Base-by-base conservation (phyloP, 306 rosid species). In the Quercus variabilis region DNA sequence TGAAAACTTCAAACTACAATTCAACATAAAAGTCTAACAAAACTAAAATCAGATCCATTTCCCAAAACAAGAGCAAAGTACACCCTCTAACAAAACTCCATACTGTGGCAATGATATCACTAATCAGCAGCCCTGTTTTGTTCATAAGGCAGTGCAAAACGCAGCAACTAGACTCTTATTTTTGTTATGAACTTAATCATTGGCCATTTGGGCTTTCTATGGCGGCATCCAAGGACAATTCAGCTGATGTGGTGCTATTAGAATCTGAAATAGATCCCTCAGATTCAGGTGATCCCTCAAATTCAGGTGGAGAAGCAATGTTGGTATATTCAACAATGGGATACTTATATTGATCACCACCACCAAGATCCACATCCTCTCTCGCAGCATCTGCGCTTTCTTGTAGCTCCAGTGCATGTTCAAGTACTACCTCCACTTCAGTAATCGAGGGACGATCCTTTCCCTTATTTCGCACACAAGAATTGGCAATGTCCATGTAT, bases 91-190 rank as follows among this genome's bases (percentile, higher is more conserved):
- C 9, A 55, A 64, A 83, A 49, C 6, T 38, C 19, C 75, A 52
- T 87, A 91, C 94, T 85, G 88, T 79, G 78, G 76, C 64, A 1
- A 93, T 91, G 55, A 94, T 18, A 73, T 92, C 97, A 11, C 93
- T 91, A 74, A 90, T 94, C 6, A 83, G 84, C 80, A 90, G 82
- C 51, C 79, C 80, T 31, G 80, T 90, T 14, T 72, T 86, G 78
- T 56, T 88, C 78, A 91, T 84, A 69, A 87, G 90, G 5, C 91
- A 84, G 1, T 21, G 87, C 12, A 89, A 80, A 64, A 86, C 0
- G 83, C 85, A 21, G 74, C 57, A 74, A 55, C 14, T 67, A 38
- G 79, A 41, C 41, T 74, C 82, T 77, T 88, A 2, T 87, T 89
- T 83, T 69, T 80, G 31, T 73, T 14, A 15, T 0, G 4, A 10